Evolutionary conservation across 192 early-diverging fungal genomes (phyloP).

Genomic region (Rhizophagus clarus): DNA sequence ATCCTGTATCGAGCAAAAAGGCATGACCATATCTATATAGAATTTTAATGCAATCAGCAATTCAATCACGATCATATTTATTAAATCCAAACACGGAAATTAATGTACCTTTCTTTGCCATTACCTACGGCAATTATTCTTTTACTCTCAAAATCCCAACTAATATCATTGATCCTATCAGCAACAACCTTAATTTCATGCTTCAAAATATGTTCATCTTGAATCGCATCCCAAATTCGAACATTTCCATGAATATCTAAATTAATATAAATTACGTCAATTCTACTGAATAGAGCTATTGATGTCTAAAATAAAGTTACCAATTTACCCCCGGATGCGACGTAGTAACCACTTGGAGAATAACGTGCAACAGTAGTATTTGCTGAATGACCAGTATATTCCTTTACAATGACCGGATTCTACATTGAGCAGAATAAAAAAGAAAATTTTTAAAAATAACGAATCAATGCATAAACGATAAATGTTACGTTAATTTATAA

Average conservation of each 20-base stretch:
- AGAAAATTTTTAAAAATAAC: background rate
- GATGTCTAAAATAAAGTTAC: background rate
- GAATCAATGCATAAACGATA: background rate
- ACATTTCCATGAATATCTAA: conserved; percentile 86
- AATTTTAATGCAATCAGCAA: background rate
- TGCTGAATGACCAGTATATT: conserved; percentile 83
- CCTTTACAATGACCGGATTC: conserved; percentile 75
- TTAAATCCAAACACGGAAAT: background rate
- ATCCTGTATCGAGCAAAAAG: conserved; percentile 86
- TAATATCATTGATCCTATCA: conserved; percentile 85
- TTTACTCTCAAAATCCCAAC: conserved; percentile 96
- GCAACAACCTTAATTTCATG: conserved; percentile 73
- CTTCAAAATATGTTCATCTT: conserved; percentile 82
- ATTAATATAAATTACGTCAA: background rate
- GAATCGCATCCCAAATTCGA: conserved; percentile 90
- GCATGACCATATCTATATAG: conserved; percentile 78
- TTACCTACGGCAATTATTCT: conserved; percentile 96
- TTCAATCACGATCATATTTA: background rate
- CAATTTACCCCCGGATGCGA: conserved; percentile 87
- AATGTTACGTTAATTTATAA: background rate
- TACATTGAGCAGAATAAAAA: conserved; percentile 30
- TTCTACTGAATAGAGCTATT: background rate
- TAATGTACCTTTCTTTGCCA: conserved; percentile 75
- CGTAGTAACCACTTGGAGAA: conserved; percentile 91
- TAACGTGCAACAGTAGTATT: conserved; percentile 85